Evolutionary conservation across 495 filamentous ascomycete genomes (phyloP), one percentile per base, ranked within the genome.

Genomic region (Talaromyces nanjingensis): DNA sequence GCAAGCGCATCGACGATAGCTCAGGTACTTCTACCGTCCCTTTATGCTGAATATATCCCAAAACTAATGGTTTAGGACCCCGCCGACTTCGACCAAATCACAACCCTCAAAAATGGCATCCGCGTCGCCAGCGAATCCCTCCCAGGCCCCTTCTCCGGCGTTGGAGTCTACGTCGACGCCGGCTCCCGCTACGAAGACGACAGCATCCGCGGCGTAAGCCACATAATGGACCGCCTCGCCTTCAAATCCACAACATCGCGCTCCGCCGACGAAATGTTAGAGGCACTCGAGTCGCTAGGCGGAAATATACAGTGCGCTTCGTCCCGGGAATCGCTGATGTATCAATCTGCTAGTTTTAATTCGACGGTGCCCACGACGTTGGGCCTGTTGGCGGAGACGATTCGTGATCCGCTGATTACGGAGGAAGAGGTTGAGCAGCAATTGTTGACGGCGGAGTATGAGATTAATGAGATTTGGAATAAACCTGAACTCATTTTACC

Each of bases 341-440:
- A 99, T 78, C 96, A 98, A 74, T 89, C 91, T 5, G 96, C 94
- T 39, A 97, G 91, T 61, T 99, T 99, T 84, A 99, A 99, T 77
- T 89, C 89, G 11, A 86, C 93, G 4, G 91, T 98, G 25, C 87
- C 91, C 14, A 85, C 86, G 16, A 90, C 94, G 27, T 82, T 94
- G 9, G 96, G 82, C 9, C 78, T 99, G 27, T 82, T 99, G 29
- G 96, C 94, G 31, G 94, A 99, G 68, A 99, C 94, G 9, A 93
- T 99, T 49, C 88, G 91, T 56, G 87, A 96, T 65, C 92, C 94
- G 9, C 76, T 86, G 37, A 89, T 98, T 63, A 94, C 89, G n/a
- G 90, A 97, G 45, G 87, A 92, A 54, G 94, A 99, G 71, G 89
- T 99, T 1, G 71, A 81, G 34, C 84, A 90, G 68, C 93, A 99